A percentile compares a stretch with the other conserved stretches of the same genome.
Conservation (phyloP, 2,329 filamentous ascomycete species). For the Colletotrichum coccodes region DNA sequence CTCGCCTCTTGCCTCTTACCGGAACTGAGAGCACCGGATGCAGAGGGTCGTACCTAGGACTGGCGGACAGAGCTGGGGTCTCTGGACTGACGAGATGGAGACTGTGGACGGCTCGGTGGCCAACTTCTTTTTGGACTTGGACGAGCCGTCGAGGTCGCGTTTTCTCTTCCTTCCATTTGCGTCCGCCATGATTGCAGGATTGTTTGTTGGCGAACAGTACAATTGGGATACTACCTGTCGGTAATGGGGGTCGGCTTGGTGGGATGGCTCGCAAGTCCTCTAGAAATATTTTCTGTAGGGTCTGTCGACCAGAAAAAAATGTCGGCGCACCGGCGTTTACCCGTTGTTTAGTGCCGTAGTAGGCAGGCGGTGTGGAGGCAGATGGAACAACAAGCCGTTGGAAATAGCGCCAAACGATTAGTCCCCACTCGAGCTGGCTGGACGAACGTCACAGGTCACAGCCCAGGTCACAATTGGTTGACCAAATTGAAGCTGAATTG, state of each 20-base stretch:
- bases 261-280: neutral
- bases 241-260: constrained; percentile 13
- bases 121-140: constrained; percentile 62
- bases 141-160: constrained; percentile 52
- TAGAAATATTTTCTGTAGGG: constrained; percentile 36
- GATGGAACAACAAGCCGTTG: neutral
- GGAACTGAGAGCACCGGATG: neutral
- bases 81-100: constrained; percentile 57
- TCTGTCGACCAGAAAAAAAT: constrained; percentile 22
- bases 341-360: neutral
- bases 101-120: constrained; percentile 46
- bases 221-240: neutral
- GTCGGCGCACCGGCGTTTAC: constrained; percentile 19
- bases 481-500: neutral
- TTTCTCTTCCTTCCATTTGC: constrained; percentile 63
- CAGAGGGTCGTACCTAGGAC: constrained; percentile 57
- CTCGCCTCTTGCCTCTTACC: neutral
- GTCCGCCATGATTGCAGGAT: constrained; percentile 47
- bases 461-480: neutral
- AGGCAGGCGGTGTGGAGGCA: constrained; percentile 15
- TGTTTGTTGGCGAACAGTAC: constrained; percentile 2
- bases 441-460: constrained; percentile 10
- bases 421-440: neutral
- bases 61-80: constrained; percentile 59
- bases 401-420: neutral